Percentiles rank a stretch among this genome's conserved stretches.
Evolutionary conservation across 345 rosid species (phyloP).

Genomic region (Draba incana): DNA sequence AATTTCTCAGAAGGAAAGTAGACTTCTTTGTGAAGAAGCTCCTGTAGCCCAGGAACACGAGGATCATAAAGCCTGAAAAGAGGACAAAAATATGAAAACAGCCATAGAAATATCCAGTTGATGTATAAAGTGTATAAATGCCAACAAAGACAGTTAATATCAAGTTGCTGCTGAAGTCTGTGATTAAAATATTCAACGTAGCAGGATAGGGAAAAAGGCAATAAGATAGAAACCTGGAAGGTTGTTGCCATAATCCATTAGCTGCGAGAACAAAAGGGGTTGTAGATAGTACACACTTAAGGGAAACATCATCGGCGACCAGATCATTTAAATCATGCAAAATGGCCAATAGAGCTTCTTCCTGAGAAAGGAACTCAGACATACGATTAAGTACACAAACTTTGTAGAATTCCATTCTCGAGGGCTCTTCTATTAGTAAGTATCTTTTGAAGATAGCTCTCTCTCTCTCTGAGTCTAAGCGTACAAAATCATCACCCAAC

Average conservation of each 20-base stretch:
- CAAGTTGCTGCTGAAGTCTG: slow-evolving; percentile 13
- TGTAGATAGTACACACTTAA: slow-evolving; percentile 56
- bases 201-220: slow-evolving; percentile 13
- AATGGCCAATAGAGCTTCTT: slow-evolving; percentile 65
- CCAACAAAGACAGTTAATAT: slow-evolving; percentile 22
- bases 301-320: slow-evolving; percentile 64
- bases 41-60: slow-evolving; percentile 65
- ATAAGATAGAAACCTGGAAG: slow-evolving; percentile 65
- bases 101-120: slow-evolving; percentile 13
- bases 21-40: slow-evolving; percentile 66
- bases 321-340: slow-evolving; percentile 78
- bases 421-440: slow-evolving; percentile 71
- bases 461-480: slow-evolving; percentile 87
- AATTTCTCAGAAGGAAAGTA: slow-evolving; percentile 84
- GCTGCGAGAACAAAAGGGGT: slow-evolving; percentile 85
- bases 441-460: slow-evolving; percentile 64
- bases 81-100: slow-evolving; percentile 27
- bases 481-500: slow-evolving; percentile 79
- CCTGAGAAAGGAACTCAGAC: slow-evolving; percentile 74
- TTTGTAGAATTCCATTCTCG: slow-evolving; percentile 76
- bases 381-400: slow-evolving; percentile 77
- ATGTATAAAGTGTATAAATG: slow-evolving; percentile 15
- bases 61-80: slow-evolving; percentile 94
- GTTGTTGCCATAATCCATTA: slow-evolving; percentile 86
- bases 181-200: slow-evolving; percentile 29